These are phyloP conservation scores for Boletus reticulatus DNA, from an alignment of 768 basidiomycete species.

Conservation along the genomic window DNA sequence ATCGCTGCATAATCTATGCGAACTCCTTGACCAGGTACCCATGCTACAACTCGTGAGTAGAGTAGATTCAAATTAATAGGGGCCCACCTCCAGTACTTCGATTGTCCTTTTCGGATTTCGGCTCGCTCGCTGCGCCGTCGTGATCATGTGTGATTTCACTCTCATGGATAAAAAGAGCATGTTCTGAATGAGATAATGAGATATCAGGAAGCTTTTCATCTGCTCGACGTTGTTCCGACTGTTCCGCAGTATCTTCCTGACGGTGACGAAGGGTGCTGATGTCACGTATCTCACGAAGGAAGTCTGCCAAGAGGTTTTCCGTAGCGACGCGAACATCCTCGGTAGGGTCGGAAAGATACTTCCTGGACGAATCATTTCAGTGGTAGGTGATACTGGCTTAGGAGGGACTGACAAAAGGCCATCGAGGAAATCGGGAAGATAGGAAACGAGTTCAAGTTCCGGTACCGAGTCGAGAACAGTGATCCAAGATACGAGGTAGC, in stretches of 20 bases:
- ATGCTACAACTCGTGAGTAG: constrained; percentile 45
- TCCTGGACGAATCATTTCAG: constrained; percentile 44
- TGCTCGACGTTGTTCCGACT: constrained; percentile 37
- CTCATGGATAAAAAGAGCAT: constrained; percentile 53
- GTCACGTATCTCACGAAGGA: constrained; percentile 87
- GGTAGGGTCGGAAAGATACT: constrained; percentile 93
- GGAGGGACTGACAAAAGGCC: constrained; percentile 72
- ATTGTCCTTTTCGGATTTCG: constrained; percentile 44
- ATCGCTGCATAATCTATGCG: constrained; percentile 88
- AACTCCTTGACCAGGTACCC: constrained; percentile 94
- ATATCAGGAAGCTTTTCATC: constrained; percentile 60
- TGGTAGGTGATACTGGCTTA: background rate
- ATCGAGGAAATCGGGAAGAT: constrained; percentile 92
- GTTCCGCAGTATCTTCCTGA: constrained; percentile 52
- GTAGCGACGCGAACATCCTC: constrained; percentile 92
- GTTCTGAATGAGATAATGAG: constrained; percentile 55
- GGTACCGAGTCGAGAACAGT: constrained; percentile 94
- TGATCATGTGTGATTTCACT: constrained; percentile 38
- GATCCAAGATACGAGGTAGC: constrained; percentile 97
- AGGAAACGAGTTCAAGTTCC: constrained; percentile 91
- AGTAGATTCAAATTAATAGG: background rate
- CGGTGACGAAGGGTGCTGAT: constrained; percentile 74
- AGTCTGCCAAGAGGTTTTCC: constrained; percentile 84
- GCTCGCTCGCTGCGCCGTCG: constrained; percentile 45
- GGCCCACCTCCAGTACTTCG: constrained; percentile 63